phyloP scores from a whole-genome alignment of 2,329 filamentous ascomycete species.

The Pseudofabraea citricarpa region DNA sequence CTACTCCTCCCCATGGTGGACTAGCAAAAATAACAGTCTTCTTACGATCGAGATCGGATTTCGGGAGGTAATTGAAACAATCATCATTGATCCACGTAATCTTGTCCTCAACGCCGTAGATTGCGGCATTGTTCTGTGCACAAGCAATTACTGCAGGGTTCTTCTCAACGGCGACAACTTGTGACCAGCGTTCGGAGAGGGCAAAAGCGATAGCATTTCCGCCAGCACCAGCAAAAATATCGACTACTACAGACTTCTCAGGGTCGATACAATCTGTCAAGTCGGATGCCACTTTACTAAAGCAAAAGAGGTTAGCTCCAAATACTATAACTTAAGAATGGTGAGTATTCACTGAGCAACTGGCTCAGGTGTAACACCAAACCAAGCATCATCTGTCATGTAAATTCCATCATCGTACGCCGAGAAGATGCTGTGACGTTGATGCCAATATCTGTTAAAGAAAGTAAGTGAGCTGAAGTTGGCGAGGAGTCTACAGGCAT shows the following conservation, averaged over 20 bases:
- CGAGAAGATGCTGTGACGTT: slow-evolving; percentile 83
- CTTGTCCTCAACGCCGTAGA: slow-evolving; percentile 74
- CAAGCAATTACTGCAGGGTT: slow-evolving; percentile 77
- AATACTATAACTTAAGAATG: too few species aligned
- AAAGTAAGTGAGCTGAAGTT: too few species aligned
- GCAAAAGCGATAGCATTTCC: slow-evolving; percentile 97
- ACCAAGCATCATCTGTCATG: slow-evolving; percentile 94
- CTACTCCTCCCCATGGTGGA: slow-evolving; percentile 69
- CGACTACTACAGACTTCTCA: slow-evolving; percentile 52
- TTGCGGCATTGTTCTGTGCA: slow-evolving; percentile 82
- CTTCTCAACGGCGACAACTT: slow-evolving; percentile 84
- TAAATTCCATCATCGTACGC: slow-evolving; percentile 82
- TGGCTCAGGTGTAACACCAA: slow-evolving; percentile 90
- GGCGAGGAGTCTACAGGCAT: too few species aligned
- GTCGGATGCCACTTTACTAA: slow-evolving; percentile 70
- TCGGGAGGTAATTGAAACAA: slow-evolving; percentile 53
- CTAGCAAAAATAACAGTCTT: slow-evolving; percentile 59
- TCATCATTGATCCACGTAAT: slow-evolving; percentile 88
- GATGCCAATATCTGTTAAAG: slow-evolving; percentile 83
- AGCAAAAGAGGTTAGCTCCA: too few species aligned
- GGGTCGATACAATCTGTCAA: slow-evolving; percentile 42
- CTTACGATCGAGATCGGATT: slow-evolving; percentile 15
- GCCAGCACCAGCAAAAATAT: slow-evolving; percentile 86
- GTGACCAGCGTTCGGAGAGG: slow-evolving; percentile 70
- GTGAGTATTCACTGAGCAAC: slow-evolving; percentile 77